Percentiles rank a stretch among this genome's conserved stretches.
phyloP scores from a whole-genome alignment of 1,284 basidiomycete genomes.

The Papiliotrema laurentii region DNA sequence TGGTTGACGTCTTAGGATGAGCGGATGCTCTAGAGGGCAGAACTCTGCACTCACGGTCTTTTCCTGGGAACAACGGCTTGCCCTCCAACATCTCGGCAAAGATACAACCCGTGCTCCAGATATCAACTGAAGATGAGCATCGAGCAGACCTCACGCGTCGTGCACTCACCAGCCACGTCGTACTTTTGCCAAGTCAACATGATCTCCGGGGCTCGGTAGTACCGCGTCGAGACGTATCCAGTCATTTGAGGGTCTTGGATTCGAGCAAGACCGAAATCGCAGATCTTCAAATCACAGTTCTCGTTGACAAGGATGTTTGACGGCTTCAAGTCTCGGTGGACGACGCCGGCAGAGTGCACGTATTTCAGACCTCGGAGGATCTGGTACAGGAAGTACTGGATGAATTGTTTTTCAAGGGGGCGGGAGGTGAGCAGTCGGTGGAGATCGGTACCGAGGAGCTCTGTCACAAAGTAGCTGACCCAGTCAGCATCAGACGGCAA shows the following conservation, averaged over 20 bases:
- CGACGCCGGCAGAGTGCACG: constrained; percentile 97
- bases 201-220: constrained; percentile 98
- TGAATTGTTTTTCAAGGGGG: constrained; percentile 98
- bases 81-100: constrained; percentile 99
- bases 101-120: constrained; percentile 99
- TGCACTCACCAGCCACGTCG: constrained; percentile 75
- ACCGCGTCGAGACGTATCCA: constrained; percentile 97
- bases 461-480: constrained; percentile 94
- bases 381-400: constrained; percentile 99
- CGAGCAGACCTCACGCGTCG: neutral
- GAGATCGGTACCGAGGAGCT: constrained; percentile 94
- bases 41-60: constrained; percentile 62
- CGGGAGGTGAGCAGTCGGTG: constrained; percentile 94
- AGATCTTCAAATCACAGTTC: constrained; percentile 99
- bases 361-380: constrained; percentile 98
- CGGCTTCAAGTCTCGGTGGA: constrained; percentile 98
- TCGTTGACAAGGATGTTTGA: constrained; percentile 99
- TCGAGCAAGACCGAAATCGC: constrained; percentile 95
- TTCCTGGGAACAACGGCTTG: constrained; percentile 97
- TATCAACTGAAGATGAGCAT: constrained; percentile 62
- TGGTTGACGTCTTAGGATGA: constrained; percentile 88
- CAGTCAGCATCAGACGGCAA: neutral
- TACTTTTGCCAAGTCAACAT: constrained; percentile 99
- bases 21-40: neutral
- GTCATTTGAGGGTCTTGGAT: constrained; percentile 97